Evolutionary conservation across 331 rosid genomes (phyloP).

Genomic region (Prunus yedoensis): DNA sequence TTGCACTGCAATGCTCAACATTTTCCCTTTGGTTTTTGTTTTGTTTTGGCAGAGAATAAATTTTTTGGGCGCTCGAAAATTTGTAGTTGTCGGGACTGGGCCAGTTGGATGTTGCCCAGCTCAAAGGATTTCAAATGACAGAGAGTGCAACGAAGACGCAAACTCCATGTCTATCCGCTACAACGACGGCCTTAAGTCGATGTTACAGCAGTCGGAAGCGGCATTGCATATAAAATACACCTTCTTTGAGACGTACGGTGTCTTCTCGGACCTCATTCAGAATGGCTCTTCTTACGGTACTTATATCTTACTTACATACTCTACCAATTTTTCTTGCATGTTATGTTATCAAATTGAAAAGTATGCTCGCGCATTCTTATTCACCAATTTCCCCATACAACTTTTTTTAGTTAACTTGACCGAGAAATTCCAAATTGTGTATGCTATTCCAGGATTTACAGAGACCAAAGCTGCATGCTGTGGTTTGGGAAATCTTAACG

Average conservation of each 20-base stretch:
- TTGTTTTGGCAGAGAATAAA: conserved; percentile 51
- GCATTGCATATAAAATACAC: conserved; percentile 52
- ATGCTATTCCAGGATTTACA: conserved; percentile 54
- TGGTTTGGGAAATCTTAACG: conserved; percentile 65
- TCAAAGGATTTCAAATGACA: conserved; percentile 45
- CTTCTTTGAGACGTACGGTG: conserved; percentile 52
- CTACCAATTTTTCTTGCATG: not conserved
- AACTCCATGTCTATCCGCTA: conserved; percentile 51
- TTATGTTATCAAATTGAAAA: not conserved
- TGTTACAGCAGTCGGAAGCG: conserved; percentile 50
- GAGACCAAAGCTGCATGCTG: conserved; percentile 75
- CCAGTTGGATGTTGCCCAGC: conserved; percentile 74
- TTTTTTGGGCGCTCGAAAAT: conserved; percentile 59
- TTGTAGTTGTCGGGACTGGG: conserved; percentile 57
- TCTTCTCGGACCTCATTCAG: conserved; percentile 39
- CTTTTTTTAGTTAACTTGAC: not conserved
- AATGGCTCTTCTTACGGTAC: conserved; percentile 58
- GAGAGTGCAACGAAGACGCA: conserved; percentile 43
- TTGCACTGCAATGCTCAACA: not conserved
- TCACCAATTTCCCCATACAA: too few species aligned
- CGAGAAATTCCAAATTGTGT: not conserved
- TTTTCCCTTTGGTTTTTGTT: not conserved
- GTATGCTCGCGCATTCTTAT: too few species aligned
- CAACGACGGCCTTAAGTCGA: conserved; percentile 51
- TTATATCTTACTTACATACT: not conserved